Conservation (phyloP, 352 stramenopile species). For the Phytophthora pinifolia region DNA sequence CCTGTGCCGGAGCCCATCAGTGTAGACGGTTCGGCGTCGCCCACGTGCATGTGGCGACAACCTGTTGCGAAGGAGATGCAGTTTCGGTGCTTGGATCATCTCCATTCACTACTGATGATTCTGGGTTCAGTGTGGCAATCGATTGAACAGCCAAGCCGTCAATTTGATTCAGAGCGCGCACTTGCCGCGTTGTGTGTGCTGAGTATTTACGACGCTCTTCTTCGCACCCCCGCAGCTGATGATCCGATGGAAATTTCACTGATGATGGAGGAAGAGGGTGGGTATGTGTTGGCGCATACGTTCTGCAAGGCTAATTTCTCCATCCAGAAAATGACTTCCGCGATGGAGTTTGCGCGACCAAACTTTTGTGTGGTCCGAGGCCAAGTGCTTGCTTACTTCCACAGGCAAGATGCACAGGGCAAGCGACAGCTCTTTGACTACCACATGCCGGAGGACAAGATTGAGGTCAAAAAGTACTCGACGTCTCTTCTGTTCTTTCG, state of each 20-base stretch:
- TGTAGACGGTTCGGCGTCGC: slow-evolving; percentile 16
- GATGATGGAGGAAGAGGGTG: slow-evolving; percentile 78
- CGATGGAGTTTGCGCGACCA: slow-evolving; percentile 85
- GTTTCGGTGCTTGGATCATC: slow-evolving; percentile 68
- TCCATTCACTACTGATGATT: slow-evolving; percentile 82
- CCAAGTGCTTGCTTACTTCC: slow-evolving; percentile 82
- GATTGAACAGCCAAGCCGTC: slow-evolving; percentile 83
- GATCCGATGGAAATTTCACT: slow-evolving; percentile 75
- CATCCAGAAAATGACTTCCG: slow-evolving; percentile 66
- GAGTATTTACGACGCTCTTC: slow-evolving; percentile 78
- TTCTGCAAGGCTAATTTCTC: slow-evolving; percentile 89
- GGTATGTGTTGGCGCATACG: slow-evolving; percentile 79
- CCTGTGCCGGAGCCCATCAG: slow-evolving; percentile 54
- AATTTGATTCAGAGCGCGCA: slow-evolving; percentile 86
- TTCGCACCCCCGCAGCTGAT: slow-evolving; percentile 77
- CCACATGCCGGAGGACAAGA: slow-evolving; percentile 89
- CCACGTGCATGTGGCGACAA: slow-evolving; percentile 72
- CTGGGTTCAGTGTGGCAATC: slow-evolving; percentile 87
- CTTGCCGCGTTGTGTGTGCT: slow-evolving; percentile 78
- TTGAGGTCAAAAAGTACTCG: slow-evolving; percentile 89
- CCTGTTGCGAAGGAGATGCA: slow-evolving; percentile 78
- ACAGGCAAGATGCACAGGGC: slow-evolving; percentile 48
- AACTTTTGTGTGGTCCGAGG: slow-evolving; percentile 75
- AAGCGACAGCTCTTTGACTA: slow-evolving; percentile 85
- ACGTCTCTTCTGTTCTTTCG: slow-evolving; percentile 88